Conservation (phyloP, 441 rosid genomes). For the Eruca vesicaria region DNA sequence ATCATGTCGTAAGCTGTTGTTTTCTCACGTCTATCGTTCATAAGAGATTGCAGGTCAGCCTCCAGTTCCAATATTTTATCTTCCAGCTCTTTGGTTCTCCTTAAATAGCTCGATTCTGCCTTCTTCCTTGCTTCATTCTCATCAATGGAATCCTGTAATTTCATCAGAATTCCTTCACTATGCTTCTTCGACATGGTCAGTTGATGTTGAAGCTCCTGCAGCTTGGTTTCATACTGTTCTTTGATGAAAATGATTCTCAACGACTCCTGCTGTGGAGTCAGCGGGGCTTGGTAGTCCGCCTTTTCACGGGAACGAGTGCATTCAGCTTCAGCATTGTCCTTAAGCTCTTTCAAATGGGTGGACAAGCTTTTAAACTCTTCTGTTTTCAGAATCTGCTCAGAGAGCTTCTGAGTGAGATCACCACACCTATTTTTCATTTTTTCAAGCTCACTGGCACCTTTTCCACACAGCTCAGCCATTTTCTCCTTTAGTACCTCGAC, state of each 20-base stretch:
- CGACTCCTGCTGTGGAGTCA: constrained; percentile 84
- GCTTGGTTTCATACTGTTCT: constrained; percentile 85
- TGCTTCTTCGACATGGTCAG: constrained; percentile 84
- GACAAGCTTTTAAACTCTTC: constrained; percentile 90
- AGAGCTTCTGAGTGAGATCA: constrained; percentile 70
- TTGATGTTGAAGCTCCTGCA: constrained; percentile 88
- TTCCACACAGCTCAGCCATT: constrained; percentile 52
- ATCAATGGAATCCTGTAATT: constrained; percentile 88
- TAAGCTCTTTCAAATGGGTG: constrained; percentile 82
- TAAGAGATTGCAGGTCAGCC: constrained; percentile 58
- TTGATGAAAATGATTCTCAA: constrained; percentile 96
- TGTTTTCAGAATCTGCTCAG: constrained; percentile 83
- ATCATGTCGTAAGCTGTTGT: constrained; percentile 66
- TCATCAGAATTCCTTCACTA: constrained; percentile 88
- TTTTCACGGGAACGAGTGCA: constrained; percentile 56
- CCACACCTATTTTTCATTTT: constrained; percentile 49
- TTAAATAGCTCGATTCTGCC: constrained; percentile 75
- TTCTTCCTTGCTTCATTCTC: constrained; percentile 78
- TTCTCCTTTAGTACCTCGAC: constrained; percentile 54
- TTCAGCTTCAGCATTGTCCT: constrained; percentile 85
- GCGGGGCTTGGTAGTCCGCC: constrained; percentile 54
- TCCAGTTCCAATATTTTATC: constrained; percentile 75
- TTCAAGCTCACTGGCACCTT: constrained; percentile 44
- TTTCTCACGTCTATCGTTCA: constrained; percentile 79
- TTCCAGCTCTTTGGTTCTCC: constrained; percentile 81